Evolutionary conservation across 495 filamentous ascomycete genomes (phyloP).

Genomic region (Hypomontagnella monticulosa): DNA sequence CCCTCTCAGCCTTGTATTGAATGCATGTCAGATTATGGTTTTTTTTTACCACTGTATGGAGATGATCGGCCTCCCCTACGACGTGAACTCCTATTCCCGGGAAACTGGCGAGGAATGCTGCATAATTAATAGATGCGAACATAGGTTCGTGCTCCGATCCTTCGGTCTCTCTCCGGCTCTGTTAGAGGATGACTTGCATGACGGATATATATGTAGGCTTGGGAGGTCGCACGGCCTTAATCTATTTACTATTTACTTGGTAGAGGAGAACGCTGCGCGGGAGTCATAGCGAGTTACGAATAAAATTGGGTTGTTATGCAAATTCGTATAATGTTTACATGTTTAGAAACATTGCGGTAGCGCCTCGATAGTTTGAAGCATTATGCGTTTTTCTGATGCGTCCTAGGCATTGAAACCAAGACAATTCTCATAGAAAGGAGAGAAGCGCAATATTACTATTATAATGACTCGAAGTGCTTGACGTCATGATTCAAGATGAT

Average conservation of each 20-base stretch:
- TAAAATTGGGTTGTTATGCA: constrained; percentile 29
- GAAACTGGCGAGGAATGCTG: constrained; percentile 12
- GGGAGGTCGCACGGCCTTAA: constrained; percentile 27
- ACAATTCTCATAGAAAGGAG: constrained; percentile 6
- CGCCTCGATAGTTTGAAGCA: constrained; percentile 28
- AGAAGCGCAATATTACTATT: constrained; percentile 9
- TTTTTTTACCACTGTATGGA: constrained; percentile 17
- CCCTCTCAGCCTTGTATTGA: constrained; percentile 38
- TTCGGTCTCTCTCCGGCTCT: constrained; percentile 39
- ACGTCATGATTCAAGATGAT: constrained; percentile 21
- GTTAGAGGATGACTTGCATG: constrained; percentile 38
- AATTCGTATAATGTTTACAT: constrained; percentile 3
- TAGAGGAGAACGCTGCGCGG: constrained; percentile 8
- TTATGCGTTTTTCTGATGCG: constrained; percentile 5
- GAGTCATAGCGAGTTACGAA: constrained; percentile 16
- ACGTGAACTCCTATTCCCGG: constrained; percentile 29
- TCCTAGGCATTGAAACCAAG: neutral
- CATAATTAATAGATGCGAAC: constrained; percentile 34
- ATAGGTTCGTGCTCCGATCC: constrained; percentile 35
- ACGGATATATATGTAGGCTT: constrained; percentile 2
- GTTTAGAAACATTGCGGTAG: constrained; percentile 31
- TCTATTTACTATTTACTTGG: constrained; percentile 16
- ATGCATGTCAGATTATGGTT: constrained; percentile 41
- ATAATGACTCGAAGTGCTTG: constrained; percentile 1
- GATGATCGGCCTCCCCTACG: constrained; percentile 21